A percentile compares a stretch with the other conserved stretches of the same genome.
phyloP scores from a whole-genome alignment of 2,329 filamentous ascomycete species.

The Knoxdaviesia proteae region DNA sequence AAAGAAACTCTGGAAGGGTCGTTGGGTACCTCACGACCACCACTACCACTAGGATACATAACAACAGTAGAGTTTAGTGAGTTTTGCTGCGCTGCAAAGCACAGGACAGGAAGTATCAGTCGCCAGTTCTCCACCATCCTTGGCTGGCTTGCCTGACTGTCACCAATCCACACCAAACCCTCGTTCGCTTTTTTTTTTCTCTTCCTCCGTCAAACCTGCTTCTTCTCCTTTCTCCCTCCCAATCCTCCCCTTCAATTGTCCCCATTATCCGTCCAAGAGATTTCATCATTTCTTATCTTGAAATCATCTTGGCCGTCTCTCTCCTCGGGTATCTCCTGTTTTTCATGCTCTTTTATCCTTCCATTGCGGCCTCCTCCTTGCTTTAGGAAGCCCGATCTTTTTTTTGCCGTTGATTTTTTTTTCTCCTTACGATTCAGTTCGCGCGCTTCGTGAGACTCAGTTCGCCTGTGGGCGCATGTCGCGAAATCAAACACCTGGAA shows the following conservation, averaged over 20 bases:
- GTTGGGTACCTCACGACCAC: too few relatives aligned
- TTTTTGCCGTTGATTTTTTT: neutral
- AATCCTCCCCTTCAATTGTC: constrained; percentile 1
- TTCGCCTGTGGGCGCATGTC: too few relatives aligned
- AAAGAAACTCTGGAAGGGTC: too few relatives aligned
- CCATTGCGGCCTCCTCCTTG: neutral
- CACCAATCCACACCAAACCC: neutral
- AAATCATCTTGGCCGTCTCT: too few relatives aligned
- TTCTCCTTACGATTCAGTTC: neutral
- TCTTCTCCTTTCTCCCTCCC: neutral
- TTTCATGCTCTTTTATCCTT: neutral
- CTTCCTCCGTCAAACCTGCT: neutral
- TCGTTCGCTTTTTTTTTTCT: neutral
- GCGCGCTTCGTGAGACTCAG: neutral
- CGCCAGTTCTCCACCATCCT: neutral
- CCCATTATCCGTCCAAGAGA: neutral
- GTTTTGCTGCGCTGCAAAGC: too few relatives aligned
- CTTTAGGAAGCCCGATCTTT: neutral
- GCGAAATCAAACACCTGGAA: too few relatives aligned
- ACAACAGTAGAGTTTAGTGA: too few relatives aligned
- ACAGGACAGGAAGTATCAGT: too few relatives aligned
- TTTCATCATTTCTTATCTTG: neutral
- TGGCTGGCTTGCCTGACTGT: neutral
- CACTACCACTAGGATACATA: too few relatives aligned
- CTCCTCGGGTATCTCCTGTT: neutral